phyloP scores from a whole-genome alignment of 305 asterid genomes.

The Fraxinus nigra region DNA sequence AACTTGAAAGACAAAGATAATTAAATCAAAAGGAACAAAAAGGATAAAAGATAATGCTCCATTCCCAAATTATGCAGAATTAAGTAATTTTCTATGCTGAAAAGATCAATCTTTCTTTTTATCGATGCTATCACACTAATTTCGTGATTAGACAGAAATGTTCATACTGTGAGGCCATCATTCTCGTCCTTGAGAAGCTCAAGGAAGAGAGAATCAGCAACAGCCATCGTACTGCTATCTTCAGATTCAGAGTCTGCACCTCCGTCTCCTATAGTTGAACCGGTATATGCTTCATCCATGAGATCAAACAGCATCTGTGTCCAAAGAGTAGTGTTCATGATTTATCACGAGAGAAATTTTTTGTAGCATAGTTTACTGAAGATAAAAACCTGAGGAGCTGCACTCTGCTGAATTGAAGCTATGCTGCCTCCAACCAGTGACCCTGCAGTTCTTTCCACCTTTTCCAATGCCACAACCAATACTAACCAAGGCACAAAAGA shows the following conservation, averaged over 20 bases:
- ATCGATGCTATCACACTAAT: neutral
- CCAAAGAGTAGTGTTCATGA: conserved; percentile 27
- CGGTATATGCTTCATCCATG: conserved; percentile 98
- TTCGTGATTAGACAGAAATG: conserved; percentile 28
- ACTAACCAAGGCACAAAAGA: conserved; percentile 42
- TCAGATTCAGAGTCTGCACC: conserved; percentile 95
- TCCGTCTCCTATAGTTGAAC: conserved; percentile 89
- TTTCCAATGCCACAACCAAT: conserved; percentile 91
- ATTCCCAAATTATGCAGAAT: neutral
- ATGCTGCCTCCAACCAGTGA: conserved; percentile 87
- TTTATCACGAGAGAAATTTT: conserved; percentile 2
- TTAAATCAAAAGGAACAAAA: conserved; percentile 10
- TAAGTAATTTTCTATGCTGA: neutral
- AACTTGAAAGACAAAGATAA: neutral
- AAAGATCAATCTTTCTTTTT: neutral
- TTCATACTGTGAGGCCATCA: conserved; percentile 90
- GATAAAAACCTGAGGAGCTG: conserved; percentile 81
- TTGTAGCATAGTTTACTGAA: conserved; percentile 3
- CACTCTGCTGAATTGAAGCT: conserved; percentile 91
- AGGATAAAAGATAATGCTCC: conserved; percentile 11
- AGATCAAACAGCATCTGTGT: conserved; percentile 85
- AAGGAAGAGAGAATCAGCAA: conserved; percentile 76
- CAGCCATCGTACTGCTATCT: conserved; percentile 72
- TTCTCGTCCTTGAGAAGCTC: conserved; percentile 98
- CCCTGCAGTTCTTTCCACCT: conserved; percentile 85